Conservation (phyloP, 2,329 filamentous ascomycete species). For the Talaromyces sp. region DNA sequence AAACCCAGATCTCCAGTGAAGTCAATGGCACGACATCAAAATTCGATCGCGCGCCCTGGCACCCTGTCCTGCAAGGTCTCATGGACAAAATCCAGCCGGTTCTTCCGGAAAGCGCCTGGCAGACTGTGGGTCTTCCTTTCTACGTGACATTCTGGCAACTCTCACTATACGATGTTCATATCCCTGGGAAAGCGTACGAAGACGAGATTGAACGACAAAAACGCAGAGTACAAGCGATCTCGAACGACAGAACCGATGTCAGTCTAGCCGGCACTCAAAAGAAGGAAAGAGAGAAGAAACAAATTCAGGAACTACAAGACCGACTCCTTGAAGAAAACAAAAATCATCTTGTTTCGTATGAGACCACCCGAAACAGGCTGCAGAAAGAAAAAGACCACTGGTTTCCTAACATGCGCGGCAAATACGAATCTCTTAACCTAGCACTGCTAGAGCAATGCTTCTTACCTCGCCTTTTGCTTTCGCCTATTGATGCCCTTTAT, state of each 20-base stretch:
- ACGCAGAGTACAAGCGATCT: conserved; percentile 64
- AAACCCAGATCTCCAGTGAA: not conserved
- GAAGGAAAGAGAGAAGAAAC: conserved; percentile 68
- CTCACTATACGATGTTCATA: conserved; percentile 73
- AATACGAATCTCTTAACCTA: conserved; percentile 66
- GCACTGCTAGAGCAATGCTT: conserved; percentile 85
- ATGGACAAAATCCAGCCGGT: conserved; percentile 64
- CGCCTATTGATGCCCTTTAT: conserved; percentile 83
- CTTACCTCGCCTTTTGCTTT: conserved; percentile 80
- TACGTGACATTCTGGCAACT: conserved; percentile 92
- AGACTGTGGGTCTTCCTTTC: conserved; percentile 72
- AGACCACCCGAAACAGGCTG: conserved; percentile 65
- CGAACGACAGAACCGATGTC: conserved; percentile 69
- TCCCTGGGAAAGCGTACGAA: conserved; percentile 74
- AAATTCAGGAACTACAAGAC: conserved; percentile 65
- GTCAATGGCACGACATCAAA: conserved; percentile 26
- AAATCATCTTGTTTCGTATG: conserved; percentile 64
- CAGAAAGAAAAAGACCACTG: conserved; percentile 73
- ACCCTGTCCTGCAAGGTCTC: conserved; percentile 70
- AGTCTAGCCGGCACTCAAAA: conserved; percentile 62
- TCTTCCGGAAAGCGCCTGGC: conserved; percentile 62
- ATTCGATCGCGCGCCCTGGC: conserved; percentile 51
- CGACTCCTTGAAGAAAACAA: conserved; percentile 71
- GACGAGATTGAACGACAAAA: conserved; percentile 68
- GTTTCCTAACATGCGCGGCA: conserved; percentile 66